A percentile compares a stretch with the other conserved stretches of the same genome.
Evolutionary conservation across 768 basidiomycete genomes (phyloP).

Genomic region (Termitomyces bulborhizus): DNA sequence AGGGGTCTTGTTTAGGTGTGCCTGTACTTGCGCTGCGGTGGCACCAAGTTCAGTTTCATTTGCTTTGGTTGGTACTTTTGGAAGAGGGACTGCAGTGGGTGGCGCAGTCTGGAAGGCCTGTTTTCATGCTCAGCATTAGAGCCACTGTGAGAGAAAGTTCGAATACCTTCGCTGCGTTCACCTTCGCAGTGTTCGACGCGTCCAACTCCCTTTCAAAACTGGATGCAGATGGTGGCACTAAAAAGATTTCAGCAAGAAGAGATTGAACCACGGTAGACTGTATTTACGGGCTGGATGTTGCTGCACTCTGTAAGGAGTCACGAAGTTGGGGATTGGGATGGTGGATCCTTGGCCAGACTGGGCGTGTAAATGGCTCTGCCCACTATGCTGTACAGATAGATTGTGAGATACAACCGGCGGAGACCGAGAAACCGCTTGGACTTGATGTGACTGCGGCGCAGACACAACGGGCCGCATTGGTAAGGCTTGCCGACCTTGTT

Average conservation of each 20-base stretch:
- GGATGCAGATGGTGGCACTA: slow-evolving; percentile 3
- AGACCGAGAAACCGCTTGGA: not conserved
- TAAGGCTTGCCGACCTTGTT: slow-evolving; percentile 6
- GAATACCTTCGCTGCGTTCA: not conserved
- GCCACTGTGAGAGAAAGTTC: not conserved
- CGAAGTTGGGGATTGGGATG: slow-evolving; percentile 10
- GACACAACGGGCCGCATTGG: slow-evolving; percentile 9
- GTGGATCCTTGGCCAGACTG: not conserved
- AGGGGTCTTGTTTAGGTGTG: not conserved
- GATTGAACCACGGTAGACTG: not conserved
- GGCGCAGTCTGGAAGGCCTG: not conserved
- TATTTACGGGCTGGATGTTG: slow-evolving; percentile 1
- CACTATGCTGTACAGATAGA: not conserved
- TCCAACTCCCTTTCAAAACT: slow-evolving; percentile 3
- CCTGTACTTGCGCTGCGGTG: not conserved
- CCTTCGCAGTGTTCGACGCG: not conserved
- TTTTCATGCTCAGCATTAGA: not conserved
- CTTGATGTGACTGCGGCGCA: not conserved
- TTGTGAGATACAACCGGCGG: not conserved
- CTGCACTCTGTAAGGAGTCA: not conserved
- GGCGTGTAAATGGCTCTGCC: not conserved
- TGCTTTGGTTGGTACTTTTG: not conserved
- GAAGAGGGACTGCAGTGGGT: not conserved
- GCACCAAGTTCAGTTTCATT: not conserved
- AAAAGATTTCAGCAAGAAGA: not conserved